Base-by-base conservation (phyloP, 2,329 filamentous ascomycete genomes). In the Coniochaeta prunicola region DNA sequence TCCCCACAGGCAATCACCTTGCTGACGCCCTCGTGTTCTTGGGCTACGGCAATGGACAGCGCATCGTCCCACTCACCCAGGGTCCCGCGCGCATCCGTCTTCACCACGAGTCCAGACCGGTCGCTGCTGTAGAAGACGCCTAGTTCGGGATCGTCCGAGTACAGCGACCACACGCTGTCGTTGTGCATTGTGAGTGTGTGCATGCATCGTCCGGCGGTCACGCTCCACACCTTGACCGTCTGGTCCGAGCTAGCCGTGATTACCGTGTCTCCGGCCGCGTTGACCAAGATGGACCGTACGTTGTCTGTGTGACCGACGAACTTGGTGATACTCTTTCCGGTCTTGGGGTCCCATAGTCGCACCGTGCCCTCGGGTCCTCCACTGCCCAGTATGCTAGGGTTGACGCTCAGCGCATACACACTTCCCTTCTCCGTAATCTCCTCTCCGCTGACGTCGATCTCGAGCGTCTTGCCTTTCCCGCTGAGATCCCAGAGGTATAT, bases 171-270 rank as follows among this genome's bases (percentile, higher is more conserved):
- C 24, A 99, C 91, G 70, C 92, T 97, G 69, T 96, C 92, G 69
- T 96, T 96, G 75, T 99, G 94, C 94, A 99, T 99, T 58, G 92
- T 97, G 66, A 99, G 83, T 0, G 94, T 99, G 74, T 97, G 91
- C 88, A 97, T 93, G 79, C 94, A 99, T 65, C 94, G 84, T 58
- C 94, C 94, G 24, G 92, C 93, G 12, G 90, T 94, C 65, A 97
- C 87, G 64, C 92, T 97, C 94, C 94, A 99, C 59, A 97, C 86
- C 76, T 99, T 99, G 77, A 99, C 88, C 0, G 94, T 97, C 74
- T 96, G 92, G 71, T 99, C 94, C 1, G 93, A 93, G 66, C 92
- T 96, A 15, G 91, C 92, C 0, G 93, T 96, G 80, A 99, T 84
- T 65, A 99, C 90, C 42, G 87, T 96, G 69, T 96, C 92, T 40